A percentile compares a stretch with the other conserved stretches of the same genome.
phyloP scores from a whole-genome alignment of 2,329 filamentous ascomycete species.

The Calonectria montana region DNA sequence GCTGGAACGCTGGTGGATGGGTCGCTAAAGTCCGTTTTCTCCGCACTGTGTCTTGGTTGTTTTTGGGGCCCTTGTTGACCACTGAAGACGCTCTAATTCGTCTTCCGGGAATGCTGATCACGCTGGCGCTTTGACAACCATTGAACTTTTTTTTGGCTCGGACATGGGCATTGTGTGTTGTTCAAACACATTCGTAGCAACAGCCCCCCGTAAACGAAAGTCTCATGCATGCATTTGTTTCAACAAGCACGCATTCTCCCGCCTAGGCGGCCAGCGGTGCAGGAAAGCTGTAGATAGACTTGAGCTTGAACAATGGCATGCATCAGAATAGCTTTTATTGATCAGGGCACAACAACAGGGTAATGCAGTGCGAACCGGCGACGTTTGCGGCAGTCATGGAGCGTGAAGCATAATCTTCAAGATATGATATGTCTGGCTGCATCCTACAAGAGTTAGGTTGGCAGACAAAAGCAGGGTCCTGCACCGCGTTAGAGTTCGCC shows the following conservation, averaged over 20 bases:
- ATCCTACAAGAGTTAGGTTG: background rate
- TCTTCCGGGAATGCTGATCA: slow-evolving; percentile 1
- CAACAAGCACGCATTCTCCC: background rate
- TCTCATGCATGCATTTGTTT: background rate
- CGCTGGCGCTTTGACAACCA: slow-evolving; percentile 16
- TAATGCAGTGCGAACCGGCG: background rate
- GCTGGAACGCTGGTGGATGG: background rate
- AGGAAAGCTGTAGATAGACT: background rate
- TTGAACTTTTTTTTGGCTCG: background rate
- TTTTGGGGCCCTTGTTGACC: background rate
- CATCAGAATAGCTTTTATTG: background rate
- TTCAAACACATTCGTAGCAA: background rate
- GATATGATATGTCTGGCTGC: background rate
- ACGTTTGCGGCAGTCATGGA: background rate
- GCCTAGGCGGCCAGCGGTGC: background rate
- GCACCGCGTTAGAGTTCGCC: background rate
- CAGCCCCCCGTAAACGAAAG: background rate
- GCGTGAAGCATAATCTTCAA: background rate
- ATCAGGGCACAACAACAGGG: background rate
- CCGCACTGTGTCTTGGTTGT: slow-evolving; percentile 9
- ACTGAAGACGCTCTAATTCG: slow-evolving; percentile 5
- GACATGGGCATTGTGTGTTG: slow-evolving; percentile 10
- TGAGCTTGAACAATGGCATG: background rate
- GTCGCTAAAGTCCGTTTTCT: background rate
- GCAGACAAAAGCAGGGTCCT: background rate